Evolutionary conservation across 192 early-diverging fungal genomes (phyloP), one percentile per base, ranked within the genome.

Genomic region (Powellomyces hirtus): DNA sequence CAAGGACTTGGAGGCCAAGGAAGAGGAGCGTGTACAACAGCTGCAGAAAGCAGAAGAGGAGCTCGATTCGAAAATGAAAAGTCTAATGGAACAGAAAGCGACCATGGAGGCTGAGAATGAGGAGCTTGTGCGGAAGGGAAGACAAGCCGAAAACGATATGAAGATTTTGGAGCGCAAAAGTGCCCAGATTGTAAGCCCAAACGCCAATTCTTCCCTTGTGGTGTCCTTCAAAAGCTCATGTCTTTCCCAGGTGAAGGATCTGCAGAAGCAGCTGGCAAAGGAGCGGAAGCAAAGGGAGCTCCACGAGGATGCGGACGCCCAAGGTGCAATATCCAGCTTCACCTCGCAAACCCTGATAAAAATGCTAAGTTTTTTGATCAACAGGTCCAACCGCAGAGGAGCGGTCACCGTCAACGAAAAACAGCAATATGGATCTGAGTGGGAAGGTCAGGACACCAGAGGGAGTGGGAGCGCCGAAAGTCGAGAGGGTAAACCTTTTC

Each of bases 231-330:
- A n/a, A n/a, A n/a, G 30, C 14, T 59, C 57, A 59, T 10, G 40
- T 42, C 40, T n/a, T 13, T 10, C 60, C 20, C 31, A 83, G 81
- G 71, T 84, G 8, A 84, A 81, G 61, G 84, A 85, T 67, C 57
- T 85, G 24, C 84, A 85, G 44, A 84, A 84, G 71, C 84, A 85
- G 64, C 57, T 85, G 5, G 22, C 66, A 13, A 85, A 81, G 61
- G 81, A 85, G 56, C 30, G 76, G 36, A 76, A 72, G 52, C 44
- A 64, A 35, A 45, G 71, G 14, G 67, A 45, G 11, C 14, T 37
- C 3, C 42, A 62, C 29, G 72, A 69, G 60, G 73, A 71, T 1
- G 20, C 62, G 24, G 38, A 38, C 3, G n/a, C 59, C 33, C 33
- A 16, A 31, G n/a, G 53, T 4, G 29, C 27, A 30, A 7, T 18